phyloP scores from a whole-genome alignment of 306 rosid species.

The Ziziphus jujuba region DNA sequence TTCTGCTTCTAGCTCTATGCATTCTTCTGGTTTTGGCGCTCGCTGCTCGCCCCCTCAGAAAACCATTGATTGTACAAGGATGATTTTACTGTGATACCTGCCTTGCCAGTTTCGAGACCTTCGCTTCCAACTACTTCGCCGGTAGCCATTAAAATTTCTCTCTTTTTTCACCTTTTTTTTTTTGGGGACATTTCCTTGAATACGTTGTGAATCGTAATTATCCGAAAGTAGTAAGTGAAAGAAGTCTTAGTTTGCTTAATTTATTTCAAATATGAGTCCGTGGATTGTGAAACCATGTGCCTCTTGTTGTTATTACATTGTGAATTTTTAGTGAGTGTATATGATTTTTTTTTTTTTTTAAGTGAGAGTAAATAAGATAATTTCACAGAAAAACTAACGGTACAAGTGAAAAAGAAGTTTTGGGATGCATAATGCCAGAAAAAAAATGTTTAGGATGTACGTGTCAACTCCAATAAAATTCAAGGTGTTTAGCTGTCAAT shows the following conservation, averaged over 20 bases:
- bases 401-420: too few relatives aligned
- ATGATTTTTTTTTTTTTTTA: too few relatives aligned
- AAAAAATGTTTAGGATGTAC: too few relatives aligned
- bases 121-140: slow-evolving; percentile 64
- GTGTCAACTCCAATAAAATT: too few relatives aligned
- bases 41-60: slow-evolving; percentile 55
- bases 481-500: too few relatives aligned
- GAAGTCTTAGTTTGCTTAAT: not conserved
- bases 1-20: slow-evolving; percentile 43
- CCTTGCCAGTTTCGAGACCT: slow-evolving; percentile 82
- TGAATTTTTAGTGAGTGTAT: too few relatives aligned
- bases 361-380: too few relatives aligned
- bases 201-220: not conserved
- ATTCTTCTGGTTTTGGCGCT: slow-evolving; percentile 68
- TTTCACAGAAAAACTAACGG: too few relatives aligned
- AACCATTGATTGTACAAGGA: slow-evolving; percentile 59
- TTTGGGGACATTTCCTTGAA: too few relatives aligned
- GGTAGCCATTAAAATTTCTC: slow-evolving; percentile 37
- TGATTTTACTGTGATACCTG: slow-evolving; percentile 76
- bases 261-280: not conserved
- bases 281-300: too few relatives aligned
- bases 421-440: too few relatives aligned
- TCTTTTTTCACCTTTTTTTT: not conserved
- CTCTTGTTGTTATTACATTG: too few relatives aligned
- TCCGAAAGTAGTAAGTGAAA: not conserved